Conservation (phyloP, 805 yeast species). For the Kodamaea kakaduensis region DNA sequence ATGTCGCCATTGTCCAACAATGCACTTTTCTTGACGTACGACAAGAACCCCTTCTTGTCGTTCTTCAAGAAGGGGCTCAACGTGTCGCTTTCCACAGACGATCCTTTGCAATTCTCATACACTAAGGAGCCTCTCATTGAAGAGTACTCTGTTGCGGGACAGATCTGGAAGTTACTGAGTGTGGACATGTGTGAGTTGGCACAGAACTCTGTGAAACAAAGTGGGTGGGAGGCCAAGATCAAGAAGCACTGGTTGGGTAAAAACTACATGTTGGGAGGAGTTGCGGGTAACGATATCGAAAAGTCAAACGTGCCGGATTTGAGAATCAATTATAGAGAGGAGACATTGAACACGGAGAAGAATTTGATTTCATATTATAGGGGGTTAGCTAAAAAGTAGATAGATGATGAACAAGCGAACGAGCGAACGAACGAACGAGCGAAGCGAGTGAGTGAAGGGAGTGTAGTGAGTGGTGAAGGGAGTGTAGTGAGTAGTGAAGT, state of each 20-base stretch:
- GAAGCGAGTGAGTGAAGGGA: too few relatives aligned
- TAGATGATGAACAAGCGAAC: too few relatives aligned
- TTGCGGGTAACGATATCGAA: conserved; percentile 83
- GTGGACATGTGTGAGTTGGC: conserved; percentile 99
- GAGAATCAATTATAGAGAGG: conserved; percentile 78
- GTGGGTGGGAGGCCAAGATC: conserved; percentile 86
- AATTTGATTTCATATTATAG: conserved; percentile 64
- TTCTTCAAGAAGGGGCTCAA: conserved; percentile 92
- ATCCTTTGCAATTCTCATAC: conserved; percentile 94
- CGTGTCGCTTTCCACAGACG: conserved; percentile 93
- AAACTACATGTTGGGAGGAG: conserved; percentile 52
- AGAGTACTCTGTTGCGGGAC: conserved; percentile 97
- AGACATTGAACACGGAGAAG: conserved; percentile 68
- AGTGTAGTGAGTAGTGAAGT: background rate
- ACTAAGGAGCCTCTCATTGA: conserved; percentile 97
- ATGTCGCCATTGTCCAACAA: conserved; percentile 98
- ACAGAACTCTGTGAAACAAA: conserved; percentile 82
- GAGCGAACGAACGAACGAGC: too few relatives aligned
- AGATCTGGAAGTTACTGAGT: conserved; percentile 86
- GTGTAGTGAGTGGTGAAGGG: too few relatives aligned
- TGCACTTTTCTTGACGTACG: conserved; percentile 92
- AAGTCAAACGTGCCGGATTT: conserved; percentile 94
- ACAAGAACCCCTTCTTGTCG: conserved; percentile 90
- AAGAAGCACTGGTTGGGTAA: conserved; percentile 93
- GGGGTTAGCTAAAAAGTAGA: too few relatives aligned